Conservation (phyloP, 768 basidiomycete species). For the Suillus decipiens region DNA sequence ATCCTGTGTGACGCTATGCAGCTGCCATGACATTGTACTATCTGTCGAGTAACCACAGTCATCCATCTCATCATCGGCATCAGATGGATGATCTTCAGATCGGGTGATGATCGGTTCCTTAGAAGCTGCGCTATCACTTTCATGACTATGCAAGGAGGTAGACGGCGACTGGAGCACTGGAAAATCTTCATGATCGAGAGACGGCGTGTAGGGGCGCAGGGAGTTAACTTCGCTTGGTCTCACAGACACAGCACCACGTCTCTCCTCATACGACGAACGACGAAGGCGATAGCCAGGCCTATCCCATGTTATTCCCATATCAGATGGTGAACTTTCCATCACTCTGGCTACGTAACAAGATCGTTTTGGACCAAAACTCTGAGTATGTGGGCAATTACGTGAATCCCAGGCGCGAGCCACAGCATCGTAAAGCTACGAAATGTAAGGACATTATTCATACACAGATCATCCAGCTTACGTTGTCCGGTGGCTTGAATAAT, state of each 20-base stretch:
- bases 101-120: neutral
- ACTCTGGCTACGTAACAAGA: constrained; percentile 19
- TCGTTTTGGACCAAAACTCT: constrained; percentile 21
- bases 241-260: constrained; percentile 24
- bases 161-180: constrained; percentile 18
- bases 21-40: constrained; percentile 16
- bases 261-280: constrained; percentile 28
- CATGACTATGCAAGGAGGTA: constrained; percentile 16
- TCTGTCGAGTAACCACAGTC: constrained; percentile 25
- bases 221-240: constrained; percentile 29
- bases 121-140: constrained; percentile 18
- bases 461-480: constrained; percentile 14
- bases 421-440: constrained; percentile 30
- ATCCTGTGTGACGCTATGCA: neutral
- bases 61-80: constrained; percentile 16
- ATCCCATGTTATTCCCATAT: constrained; percentile 27
- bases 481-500: constrained; percentile 15
- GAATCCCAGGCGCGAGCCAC: constrained; percentile 30
- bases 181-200: constrained; percentile 22
- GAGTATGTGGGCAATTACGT: constrained; percentile 15
- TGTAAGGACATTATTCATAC: neutral
- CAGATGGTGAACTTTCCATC: constrained; percentile 19
- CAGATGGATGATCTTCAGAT: neutral
- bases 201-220: constrained; percentile 26
- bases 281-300: constrained; percentile 25